Evolutionary conservation across 1,139 yeast genomes (phyloP), one percentile per base, ranked within the genome.

Genomic region (Komagataea norvegica): DNA sequence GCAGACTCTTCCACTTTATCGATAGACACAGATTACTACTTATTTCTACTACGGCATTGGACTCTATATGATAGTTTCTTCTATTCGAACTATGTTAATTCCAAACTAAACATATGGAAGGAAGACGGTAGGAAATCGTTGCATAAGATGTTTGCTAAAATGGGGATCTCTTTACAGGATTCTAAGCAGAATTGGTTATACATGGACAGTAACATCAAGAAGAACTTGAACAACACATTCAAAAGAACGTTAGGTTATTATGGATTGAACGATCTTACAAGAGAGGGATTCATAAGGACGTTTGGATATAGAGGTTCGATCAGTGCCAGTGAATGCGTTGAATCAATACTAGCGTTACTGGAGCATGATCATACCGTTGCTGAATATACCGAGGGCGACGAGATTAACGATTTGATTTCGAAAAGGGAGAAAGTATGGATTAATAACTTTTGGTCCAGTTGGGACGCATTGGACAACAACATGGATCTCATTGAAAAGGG

Each of bases 131-230:
- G 81, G 50, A 87, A 86, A 57, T 74, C 80, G 49, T 65, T 93
- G 34, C 95, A 89, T 57, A 88, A 88, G 52, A 70, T 93, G 72
- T 84, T 93, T 64, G 98, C 98, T 3, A 78, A 84, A 50, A 91
- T 93, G 96, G 98, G 98, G 7, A 83, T 93, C 6, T 82, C 96
- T 0, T 65, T 93, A 34, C 84, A 79, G 4, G 82, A 84, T 18
- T 94, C 97, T 1, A 84, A 82, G 52, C 96, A 93, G 60, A 79
- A 81, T 45, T 93, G 97, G 96, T 70, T 83, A 24, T 94, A 91
- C 58, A 79, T 89, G 80, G 94, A 88, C 55, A 74, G 85, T 33
- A 71, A 74, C 13, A 70, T 91, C 34, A 93, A 91, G 57, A 77
- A 80, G 42, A 82, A 79, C 44, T 63, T 93, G 24, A 81, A 83